A percentile compares a stretch with the other conserved stretches of the same genome.
phyloP scores from a whole-genome alignment of 306 rosid species.

The Begonia fuchsioides region DNA sequence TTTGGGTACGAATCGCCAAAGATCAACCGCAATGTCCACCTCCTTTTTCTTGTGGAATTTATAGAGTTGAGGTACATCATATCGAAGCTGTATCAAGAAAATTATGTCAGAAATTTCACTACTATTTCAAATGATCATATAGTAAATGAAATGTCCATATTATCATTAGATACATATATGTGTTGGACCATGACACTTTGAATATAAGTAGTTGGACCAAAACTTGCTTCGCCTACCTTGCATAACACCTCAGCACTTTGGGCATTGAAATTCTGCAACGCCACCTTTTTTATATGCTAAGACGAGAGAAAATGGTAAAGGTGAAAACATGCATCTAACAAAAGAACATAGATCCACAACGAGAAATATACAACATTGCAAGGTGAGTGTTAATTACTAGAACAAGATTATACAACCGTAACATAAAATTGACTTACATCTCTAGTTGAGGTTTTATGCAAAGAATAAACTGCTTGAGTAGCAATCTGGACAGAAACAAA shows the following conservation, averaged over 20 bases:
- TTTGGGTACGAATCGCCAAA: constrained; percentile 80
- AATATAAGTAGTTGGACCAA: neutral
- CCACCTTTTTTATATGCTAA: constrained; percentile 80
- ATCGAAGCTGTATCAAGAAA: constrained; percentile 42
- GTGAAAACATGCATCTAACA: too few relatives aligned
- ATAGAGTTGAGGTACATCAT: constrained; percentile 53
- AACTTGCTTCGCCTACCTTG: constrained; percentile 34
- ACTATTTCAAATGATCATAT: too few relatives aligned
- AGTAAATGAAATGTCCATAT: too few relatives aligned
- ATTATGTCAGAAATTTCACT: too few relatives aligned
- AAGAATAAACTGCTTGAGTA: constrained; percentile 81
- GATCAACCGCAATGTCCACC: constrained; percentile 78
- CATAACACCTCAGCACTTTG: constrained; percentile 81
- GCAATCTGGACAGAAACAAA: constrained; percentile 43
- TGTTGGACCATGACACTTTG: too few relatives aligned
- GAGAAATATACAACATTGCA: too few relatives aligned
- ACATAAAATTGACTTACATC: constrained; percentile 44
- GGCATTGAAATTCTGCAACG: constrained; percentile 52
- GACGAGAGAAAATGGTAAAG: constrained; percentile 3
- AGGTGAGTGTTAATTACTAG: too few relatives aligned
- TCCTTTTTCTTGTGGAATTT: constrained; percentile 87
- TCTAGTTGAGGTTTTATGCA: constrained; percentile 88
- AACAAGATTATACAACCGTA: constrained; percentile 40
- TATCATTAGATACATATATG: too few relatives aligned
- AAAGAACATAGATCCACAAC: too few relatives aligned